A percentile compares a stretch with the other conserved stretches of the same genome.
These are phyloP conservation scores for Rhizopogon vinicolor DNA, from an alignment of 768 basidiomycete species.

Conservation along the genomic window DNA sequence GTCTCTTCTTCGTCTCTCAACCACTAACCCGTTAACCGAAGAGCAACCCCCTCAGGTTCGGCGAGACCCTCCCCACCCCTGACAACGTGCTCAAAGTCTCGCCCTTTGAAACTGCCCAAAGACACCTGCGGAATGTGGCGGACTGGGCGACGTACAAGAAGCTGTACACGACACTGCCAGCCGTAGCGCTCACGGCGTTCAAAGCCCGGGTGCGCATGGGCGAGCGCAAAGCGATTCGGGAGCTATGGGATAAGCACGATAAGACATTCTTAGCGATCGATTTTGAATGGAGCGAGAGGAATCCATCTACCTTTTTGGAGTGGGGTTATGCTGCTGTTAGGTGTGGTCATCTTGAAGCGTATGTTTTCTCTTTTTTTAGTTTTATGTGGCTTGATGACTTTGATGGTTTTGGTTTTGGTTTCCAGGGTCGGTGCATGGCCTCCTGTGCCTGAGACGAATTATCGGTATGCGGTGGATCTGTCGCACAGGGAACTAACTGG, in stretches of 20 bases:
- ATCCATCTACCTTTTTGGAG: constrained; percentile 62
- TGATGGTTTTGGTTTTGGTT: neutral
- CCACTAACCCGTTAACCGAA: neutral
- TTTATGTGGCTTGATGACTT: neutral
- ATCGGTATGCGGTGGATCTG: constrained; percentile 46
- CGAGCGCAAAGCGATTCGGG: constrained; percentile 57
- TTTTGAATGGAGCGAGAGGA: constrained; percentile 74
- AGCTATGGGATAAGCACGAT: constrained; percentile 65
- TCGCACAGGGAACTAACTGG: neutral
- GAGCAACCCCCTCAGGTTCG: constrained; percentile 45
- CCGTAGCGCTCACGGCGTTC: constrained; percentile 58
- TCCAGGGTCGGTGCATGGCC: constrained; percentile 69
- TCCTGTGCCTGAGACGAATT: constrained; percentile 69
- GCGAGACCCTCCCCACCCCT: constrained; percentile 67
- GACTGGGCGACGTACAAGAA: constrained; percentile 69
- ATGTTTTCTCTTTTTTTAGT: constrained; percentile 5
- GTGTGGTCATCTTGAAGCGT: constrained; percentile 69
- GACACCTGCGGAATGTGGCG: constrained; percentile 67
- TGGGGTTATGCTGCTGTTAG: constrained; percentile 82
- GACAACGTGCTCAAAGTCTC: constrained; percentile 66
- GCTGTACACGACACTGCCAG: constrained; percentile 66
- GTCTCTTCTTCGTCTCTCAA: neutral
- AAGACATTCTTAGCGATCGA: constrained; percentile 74
- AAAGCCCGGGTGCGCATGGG: constrained; percentile 63
- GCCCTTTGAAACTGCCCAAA: constrained; percentile 63